Conservation (phyloP, 192 early-diverging fungal species). For the Cladochytrium replicatum region DNA sequence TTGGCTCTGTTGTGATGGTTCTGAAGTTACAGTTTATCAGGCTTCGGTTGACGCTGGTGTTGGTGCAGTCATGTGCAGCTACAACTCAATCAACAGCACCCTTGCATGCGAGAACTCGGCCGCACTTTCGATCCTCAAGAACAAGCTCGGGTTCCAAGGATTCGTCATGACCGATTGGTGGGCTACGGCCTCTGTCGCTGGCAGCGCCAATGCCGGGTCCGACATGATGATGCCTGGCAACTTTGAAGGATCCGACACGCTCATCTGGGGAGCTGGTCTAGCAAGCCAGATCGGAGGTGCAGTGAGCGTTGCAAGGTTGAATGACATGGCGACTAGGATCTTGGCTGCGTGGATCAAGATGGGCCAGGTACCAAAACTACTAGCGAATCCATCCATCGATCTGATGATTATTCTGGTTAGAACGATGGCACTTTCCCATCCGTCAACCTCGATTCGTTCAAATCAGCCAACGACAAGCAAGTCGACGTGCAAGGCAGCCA, state of each 20-base stretch:
- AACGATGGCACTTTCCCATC: slow-evolving; percentile 26
- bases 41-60: slow-evolving; percentile 35
- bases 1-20: no score
- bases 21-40: slow-evolving; percentile 7
- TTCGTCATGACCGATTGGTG: slow-evolving; percentile 59
- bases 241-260: background rate
- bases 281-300: slow-evolving; percentile 12
- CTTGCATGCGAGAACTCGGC: slow-evolving; percentile 44
- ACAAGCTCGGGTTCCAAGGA: slow-evolving; percentile 45
- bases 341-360: slow-evolving; percentile 29
- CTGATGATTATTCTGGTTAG: no score
- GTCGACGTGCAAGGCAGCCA: slow-evolving; percentile 32
- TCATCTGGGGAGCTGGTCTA: slow-evolving; percentile 28
- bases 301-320: slow-evolving; percentile 20
- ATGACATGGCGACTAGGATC: slow-evolving; percentile 43
- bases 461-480: slow-evolving; percentile 2
- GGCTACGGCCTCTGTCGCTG: slow-evolving; percentile 25
- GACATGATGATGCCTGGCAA: slow-evolving; percentile 57
- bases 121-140: slow-evolving; percentile 38
- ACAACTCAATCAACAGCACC: slow-evolving; percentile 49
- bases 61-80: slow-evolving; percentile 50
- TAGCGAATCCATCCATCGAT: no score
- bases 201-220: slow-evolving; percentile 27
- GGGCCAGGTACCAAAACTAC: no score
- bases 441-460: slow-evolving; percentile 30